A percentile compares a stretch with the other conserved stretches of the same genome.
These are phyloP conservation scores for Tricholoma flavovirens DNA, from an alignment of 768 basidiomycete genomes.

Conservation along the genomic window DNA sequence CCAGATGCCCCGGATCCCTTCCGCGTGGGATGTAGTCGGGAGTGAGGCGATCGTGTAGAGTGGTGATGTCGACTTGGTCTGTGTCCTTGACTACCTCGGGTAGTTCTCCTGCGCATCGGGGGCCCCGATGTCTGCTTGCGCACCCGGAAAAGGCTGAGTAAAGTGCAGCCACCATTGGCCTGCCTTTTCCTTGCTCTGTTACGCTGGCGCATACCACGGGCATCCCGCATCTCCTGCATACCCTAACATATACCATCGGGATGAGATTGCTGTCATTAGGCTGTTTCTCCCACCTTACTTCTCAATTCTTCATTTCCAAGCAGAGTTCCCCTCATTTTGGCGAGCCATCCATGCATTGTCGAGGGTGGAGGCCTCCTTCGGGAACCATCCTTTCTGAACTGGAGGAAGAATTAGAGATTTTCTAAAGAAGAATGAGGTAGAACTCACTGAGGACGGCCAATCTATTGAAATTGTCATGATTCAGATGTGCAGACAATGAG, in stretches of 20 bases:
- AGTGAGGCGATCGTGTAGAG: neutral
- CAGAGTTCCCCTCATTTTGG: conserved; percentile 73
- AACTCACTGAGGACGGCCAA: conserved; percentile 40
- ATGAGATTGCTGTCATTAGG: neutral
- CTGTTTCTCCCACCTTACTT: conserved; percentile 30
- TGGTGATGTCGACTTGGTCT: conserved; percentile 3
- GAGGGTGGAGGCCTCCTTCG: conserved; percentile 46
- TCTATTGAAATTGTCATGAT: conserved; percentile 27
- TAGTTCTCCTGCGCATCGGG: conserved; percentile 1
- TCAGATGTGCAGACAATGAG: conserved; percentile 3
- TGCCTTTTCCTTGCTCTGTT: conserved; percentile 17
- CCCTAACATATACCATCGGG: conserved; percentile 34
- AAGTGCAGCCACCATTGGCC: conserved; percentile 13
- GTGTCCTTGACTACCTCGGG: conserved; percentile 8
- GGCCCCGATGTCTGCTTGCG: conserved; percentile 11
- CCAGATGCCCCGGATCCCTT: conserved; percentile 4
- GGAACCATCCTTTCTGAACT: conserved; percentile 41
- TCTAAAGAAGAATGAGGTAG: neutral
- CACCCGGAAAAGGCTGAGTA: conserved; percentile 17
- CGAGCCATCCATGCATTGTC: conserved; percentile 70
- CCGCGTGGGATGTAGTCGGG: conserved; percentile 11
- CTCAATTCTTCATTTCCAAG: conserved; percentile 56
- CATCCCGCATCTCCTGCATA: conserved; percentile 65
- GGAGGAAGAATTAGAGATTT: neutral
- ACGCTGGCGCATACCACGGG: conserved; percentile 25